A percentile compares a stretch with the other conserved stretches of the same genome.
Evolutionary conservation across 169 alveolate species (phyloP).

Genomic region (Plasmodium vivax): DNA sequence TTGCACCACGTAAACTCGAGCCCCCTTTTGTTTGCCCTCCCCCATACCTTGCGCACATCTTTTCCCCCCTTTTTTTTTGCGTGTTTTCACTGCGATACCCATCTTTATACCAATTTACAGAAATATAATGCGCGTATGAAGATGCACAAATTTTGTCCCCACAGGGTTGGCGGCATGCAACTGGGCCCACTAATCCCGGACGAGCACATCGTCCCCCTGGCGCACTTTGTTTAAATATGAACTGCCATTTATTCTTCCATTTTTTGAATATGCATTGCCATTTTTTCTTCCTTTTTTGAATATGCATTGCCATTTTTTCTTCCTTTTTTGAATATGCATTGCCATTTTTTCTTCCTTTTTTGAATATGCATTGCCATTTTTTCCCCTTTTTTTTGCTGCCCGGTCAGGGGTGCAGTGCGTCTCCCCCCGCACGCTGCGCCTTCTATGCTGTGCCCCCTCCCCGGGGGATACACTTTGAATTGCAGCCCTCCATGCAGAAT

Average conservation of each 20-base stretch:
- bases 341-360: too few relatives aligned
- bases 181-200: not conserved
- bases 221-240: conserved; percentile 1
- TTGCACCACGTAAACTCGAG: not conserved
- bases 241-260: too few relatives aligned
- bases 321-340: too few relatives aligned
- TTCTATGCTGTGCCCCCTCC: not conserved
- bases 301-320: too few relatives aligned
- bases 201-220: not conserved
- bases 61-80: not conserved
- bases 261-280: too few relatives aligned
- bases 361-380: not conserved
- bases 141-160: not conserved
- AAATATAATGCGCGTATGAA: not conserved
- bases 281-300: too few relatives aligned
- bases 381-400: not conserved
- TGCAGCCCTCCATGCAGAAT: not conserved
- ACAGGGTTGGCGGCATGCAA: not conserved
- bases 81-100: not conserved
- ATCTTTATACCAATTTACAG: not conserved
- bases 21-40: not conserved
- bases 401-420: not conserved
- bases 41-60: not conserved
- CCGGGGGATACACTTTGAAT: not conserved
- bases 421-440: not conserved